Conservation (phyloP, 768 basidiomycete genomes). For the Dentipellis sp. region DNA sequence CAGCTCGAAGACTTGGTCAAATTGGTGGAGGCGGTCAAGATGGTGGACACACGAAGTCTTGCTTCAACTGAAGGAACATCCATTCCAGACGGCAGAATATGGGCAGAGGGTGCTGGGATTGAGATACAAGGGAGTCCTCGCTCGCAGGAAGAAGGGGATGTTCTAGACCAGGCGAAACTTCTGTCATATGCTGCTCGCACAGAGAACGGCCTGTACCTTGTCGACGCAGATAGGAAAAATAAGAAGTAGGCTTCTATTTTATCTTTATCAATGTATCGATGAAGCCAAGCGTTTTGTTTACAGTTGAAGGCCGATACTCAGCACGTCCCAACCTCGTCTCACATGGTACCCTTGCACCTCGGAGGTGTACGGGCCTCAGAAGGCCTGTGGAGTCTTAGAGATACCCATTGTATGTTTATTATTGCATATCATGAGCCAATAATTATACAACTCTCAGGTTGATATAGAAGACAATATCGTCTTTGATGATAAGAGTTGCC, state of each 20-base stretch:
- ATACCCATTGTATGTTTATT: too few relatives aligned
- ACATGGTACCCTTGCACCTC: too few relatives aligned
- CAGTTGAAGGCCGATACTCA: too few relatives aligned
- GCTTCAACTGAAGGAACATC: slow-evolving; percentile 10
- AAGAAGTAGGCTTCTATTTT: slow-evolving; percentile 17
- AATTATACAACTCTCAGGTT: too few relatives aligned
- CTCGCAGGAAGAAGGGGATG: slow-evolving; percentile 13
- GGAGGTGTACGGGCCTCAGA: too few relatives aligned
- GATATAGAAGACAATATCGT: too few relatives aligned
- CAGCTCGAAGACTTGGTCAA: slow-evolving; percentile 66
- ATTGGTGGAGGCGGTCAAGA: slow-evolving; percentile 75
- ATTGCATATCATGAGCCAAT: too few relatives aligned
- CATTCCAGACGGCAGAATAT: slow-evolving; percentile 33
- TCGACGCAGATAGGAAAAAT: slow-evolving; percentile 33
- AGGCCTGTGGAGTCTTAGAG: too few relatives aligned
- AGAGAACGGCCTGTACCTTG: slow-evolving; percentile 48
- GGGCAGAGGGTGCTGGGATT: slow-evolving; percentile 30
- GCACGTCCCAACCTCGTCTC: too few relatives aligned
- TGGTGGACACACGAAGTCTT: slow-evolving; percentile 29
- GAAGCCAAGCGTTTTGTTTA: too few relatives aligned
- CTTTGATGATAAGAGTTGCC: too few relatives aligned
- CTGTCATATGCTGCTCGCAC: slow-evolving; percentile 44
- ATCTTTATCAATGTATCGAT: too few relatives aligned
- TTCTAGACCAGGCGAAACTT: slow-evolving; percentile 33
- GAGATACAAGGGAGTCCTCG: slow-evolving; percentile 13